Percentiles rank a stretch among this genome's conserved stretches.
Evolutionary conservation across 768 basidiomycete species (phyloP).

Genomic region (Ramaria sp.): DNA sequence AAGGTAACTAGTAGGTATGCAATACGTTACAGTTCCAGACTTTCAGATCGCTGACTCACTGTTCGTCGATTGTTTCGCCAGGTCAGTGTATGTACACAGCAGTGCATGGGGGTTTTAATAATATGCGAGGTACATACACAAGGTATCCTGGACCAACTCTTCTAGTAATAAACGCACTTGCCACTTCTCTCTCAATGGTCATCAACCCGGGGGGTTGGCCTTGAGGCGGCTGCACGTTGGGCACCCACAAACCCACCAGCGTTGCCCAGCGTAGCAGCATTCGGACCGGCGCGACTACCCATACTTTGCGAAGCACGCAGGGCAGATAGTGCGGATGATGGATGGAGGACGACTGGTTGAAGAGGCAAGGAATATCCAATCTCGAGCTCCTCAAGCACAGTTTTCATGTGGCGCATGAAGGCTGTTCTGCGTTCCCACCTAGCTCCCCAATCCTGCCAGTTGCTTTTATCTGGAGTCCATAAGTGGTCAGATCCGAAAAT

Average conservation of each 20-base stretch:
- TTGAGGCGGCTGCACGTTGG: neutral
- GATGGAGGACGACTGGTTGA: conserved; percentile 53
- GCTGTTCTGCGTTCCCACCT: conserved; percentile 63
- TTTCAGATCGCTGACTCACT: too few relatives aligned
- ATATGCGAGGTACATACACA: too few relatives aligned
- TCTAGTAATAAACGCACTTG: too few relatives aligned
- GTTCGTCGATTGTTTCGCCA: too few relatives aligned
- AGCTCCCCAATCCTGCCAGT: conserved; percentile 85
- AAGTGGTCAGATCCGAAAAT: neutral
- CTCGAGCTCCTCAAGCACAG: conserved; percentile 62
- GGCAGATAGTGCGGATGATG: neutral
- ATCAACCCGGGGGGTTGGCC: neutral
- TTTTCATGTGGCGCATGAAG: conserved; percentile 70
- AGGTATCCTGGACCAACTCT: too few relatives aligned
- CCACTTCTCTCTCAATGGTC: neutral
- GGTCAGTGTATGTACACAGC: too few relatives aligned
- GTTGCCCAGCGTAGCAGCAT: conserved; percentile 1
- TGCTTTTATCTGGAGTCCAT: conserved; percentile 46
- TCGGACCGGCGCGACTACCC: neutral
- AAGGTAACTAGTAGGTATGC: too few relatives aligned
- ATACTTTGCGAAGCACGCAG: neutral
- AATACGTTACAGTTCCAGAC: too few relatives aligned
- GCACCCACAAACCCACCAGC: conserved; percentile 1
- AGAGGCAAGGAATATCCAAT: conserved; percentile 59
- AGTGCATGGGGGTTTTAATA: too few relatives aligned